Conservation (phyloP, 257 asterid genomes). For the Nicotiana knightiana region DNA sequence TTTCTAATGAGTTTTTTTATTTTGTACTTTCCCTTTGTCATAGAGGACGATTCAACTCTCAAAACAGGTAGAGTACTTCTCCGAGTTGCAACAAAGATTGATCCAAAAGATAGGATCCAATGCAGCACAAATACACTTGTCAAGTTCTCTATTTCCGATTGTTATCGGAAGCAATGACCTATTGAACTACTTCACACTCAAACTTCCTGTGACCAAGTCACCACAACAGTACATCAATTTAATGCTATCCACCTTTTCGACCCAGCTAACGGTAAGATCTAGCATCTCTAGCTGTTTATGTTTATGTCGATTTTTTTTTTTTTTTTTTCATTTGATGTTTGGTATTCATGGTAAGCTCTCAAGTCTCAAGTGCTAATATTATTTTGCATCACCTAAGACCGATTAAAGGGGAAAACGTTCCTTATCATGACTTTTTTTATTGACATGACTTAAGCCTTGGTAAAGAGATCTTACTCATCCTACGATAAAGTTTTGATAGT, state of each 20-base stretch:
- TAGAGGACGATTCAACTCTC: slow-evolving; percentile 40
- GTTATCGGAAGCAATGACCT: slow-evolving; percentile 84
- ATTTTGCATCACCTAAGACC: too few relatives aligned
- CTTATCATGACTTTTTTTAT: too few relatives aligned
- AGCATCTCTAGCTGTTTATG: too few relatives aligned
- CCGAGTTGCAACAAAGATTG: slow-evolving; percentile 30
- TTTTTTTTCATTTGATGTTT: too few relatives aligned
- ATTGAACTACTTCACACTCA: slow-evolving; percentile 33
- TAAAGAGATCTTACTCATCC: too few relatives aligned
- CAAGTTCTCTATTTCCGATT: slow-evolving; percentile 50
- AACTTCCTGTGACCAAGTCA: slow-evolving; percentile 3
- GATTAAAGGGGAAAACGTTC: too few relatives aligned
- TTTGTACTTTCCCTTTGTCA: neutral
- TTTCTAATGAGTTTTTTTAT: neutral
- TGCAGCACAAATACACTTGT: slow-evolving; percentile 36
- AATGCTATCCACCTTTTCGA: slow-evolving; percentile 52
- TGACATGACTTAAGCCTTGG: too few relatives aligned
- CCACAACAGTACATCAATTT: slow-evolving; percentile 50
- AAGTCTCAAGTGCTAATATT: too few relatives aligned
- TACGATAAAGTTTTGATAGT: too few relatives aligned
- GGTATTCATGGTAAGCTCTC: too few relatives aligned
- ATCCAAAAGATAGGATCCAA: slow-evolving; percentile 28
- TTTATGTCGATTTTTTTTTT: too few relatives aligned
- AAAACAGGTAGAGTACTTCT: slow-evolving; percentile 45
- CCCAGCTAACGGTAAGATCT: slow-evolving; percentile 38